phyloP scores from a whole-genome alignment of 768 basidiomycete genomes.

The Amanita jacksonii region DNA sequence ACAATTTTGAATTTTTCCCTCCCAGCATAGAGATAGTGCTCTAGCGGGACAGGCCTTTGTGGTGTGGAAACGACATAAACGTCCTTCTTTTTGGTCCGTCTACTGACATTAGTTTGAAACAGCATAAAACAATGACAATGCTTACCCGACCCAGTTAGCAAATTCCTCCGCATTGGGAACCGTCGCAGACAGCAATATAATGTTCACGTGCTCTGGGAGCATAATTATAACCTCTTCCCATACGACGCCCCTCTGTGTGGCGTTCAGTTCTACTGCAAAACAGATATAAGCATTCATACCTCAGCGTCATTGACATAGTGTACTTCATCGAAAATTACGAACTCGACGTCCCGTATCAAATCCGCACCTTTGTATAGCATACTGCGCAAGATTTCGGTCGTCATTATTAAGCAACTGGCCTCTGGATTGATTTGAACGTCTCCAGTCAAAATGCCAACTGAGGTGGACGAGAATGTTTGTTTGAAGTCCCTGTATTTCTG shows the following conservation, averaged over 20 bases:
- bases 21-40: constrained; percentile 95
- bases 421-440: constrained; percentile 99
- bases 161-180: constrained; percentile 98
- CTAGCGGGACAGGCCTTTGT: constrained; percentile 92
- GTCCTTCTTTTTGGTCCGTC: constrained; percentile 98
- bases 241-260: constrained; percentile 82
- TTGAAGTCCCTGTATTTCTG: constrained; percentile 99
- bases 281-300: constrained; percentile 32
- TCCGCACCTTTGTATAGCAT: constrained; percentile 99
- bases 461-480: constrained; percentile 82
- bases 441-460: constrained; percentile 94
- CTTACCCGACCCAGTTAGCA: constrained; percentile 98
- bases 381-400: constrained; percentile 93
- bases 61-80: constrained; percentile 98
- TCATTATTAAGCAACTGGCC: constrained; percentile 94
- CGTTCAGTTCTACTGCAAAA: constrained; percentile 6
- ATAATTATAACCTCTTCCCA: constrained; percentile 99
- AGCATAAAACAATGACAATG: constrained; percentile 4
- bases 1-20: constrained; percentile 90
- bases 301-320: constrained; percentile 99
- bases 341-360: constrained; percentile 96
- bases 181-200: constrained; percentile 93
- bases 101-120: constrained; percentile 21
- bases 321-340: constrained; percentile 99
- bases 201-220: constrained; percentile 97